These are phyloP conservation scores for Microsporum canis DNA, from an alignment of 2,329 filamentous ascomycete species.

Conservation along the genomic window DNA sequence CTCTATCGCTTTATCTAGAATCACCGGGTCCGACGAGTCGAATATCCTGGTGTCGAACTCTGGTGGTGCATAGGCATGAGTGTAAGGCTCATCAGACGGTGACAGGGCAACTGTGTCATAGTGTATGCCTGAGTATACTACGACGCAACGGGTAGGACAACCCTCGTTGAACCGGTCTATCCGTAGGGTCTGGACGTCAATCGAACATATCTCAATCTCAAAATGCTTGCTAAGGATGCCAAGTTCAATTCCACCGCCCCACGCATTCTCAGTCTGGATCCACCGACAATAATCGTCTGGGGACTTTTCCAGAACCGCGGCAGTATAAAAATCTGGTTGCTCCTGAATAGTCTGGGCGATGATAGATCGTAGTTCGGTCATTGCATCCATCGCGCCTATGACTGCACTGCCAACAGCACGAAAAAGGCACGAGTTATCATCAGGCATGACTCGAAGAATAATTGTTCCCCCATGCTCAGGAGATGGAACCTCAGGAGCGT, in stretches of 20 bases:
- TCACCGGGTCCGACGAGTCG: conserved; percentile 43
- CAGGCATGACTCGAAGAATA: conserved; percentile 86
- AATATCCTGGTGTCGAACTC: conserved; percentile 75
- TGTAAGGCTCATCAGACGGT: conserved; percentile 23
- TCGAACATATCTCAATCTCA: conserved; percentile 70
- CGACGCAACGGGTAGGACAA: conserved; percentile 55
- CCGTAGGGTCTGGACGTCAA: conserved; percentile 61
- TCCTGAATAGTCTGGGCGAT: conserved; percentile 68
- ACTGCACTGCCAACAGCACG: conserved; percentile 74
- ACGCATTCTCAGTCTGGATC: conserved; percentile 69
- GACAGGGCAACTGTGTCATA: conserved; percentile 81
- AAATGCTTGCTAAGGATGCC: conserved; percentile 76
- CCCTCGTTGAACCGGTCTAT: conserved; percentile 72
- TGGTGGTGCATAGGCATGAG: conserved; percentile 45
- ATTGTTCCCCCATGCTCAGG: conserved; percentile 45
- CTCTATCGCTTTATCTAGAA: conserved; percentile 50
- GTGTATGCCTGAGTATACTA: conserved; percentile 87
- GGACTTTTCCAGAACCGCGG: conserved; percentile 62
- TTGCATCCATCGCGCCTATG: conserved; percentile 54
- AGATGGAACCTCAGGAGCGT: conserved; percentile 51
- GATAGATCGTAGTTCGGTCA: conserved; percentile 62
- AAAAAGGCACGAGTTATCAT: conserved; percentile 92
- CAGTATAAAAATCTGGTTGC: conserved; percentile 60
- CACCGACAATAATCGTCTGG: conserved; percentile 68
- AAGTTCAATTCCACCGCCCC: conserved; percentile 88